Evolutionary conservation across 2,329 filamentous ascomycete genomes (phyloP).

Genomic region (Fusarium ramigenum): DNA sequence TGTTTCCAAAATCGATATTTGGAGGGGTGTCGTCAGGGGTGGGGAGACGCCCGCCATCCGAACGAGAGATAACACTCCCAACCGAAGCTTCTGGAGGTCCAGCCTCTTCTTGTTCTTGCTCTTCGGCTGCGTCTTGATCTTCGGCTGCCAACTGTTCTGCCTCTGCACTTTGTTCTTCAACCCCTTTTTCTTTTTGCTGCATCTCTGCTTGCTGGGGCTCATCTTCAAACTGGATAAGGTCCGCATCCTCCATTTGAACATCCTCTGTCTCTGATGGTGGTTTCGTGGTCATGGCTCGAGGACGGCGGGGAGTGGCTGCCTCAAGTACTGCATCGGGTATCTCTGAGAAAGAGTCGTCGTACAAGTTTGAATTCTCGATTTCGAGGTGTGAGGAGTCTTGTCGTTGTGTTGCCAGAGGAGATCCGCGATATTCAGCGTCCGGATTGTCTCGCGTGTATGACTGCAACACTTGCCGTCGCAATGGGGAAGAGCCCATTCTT

Average conservation of each 20-base stretch:
- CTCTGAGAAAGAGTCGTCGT: conserved; percentile 67
- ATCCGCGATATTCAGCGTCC: conserved; percentile 16
- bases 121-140: conserved; percentile 11
- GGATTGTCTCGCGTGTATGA: conserved; percentile 40
- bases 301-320: conserved; percentile 57
- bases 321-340: conserved; percentile 62
- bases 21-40: conserved; percentile 64
- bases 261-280: conserved; percentile 13
- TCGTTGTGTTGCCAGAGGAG: conserved; percentile 6
- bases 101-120: conserved; percentile 18
- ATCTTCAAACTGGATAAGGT: conserved; percentile 2
- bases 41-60: conserved; percentile 57
- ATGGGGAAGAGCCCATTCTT: conserved; percentile 42
- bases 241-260: conserved; percentile 22
- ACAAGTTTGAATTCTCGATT: conserved; percentile 48
- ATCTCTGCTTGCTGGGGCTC: not conserved
- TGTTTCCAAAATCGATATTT: conserved; percentile 42
- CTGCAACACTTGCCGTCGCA: conserved; percentile 49
- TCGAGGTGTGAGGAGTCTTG: conserved; percentile 21
- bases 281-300: conserved; percentile 1
- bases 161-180: not conserved
- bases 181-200: conserved; percentile 2
- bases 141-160: conserved; percentile 15
- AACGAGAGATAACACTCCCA: conserved; percentile 48
- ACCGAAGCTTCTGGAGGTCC: conserved; percentile 39